Percentiles rank a stretch among this genome's conserved stretches.
phyloP scores from a whole-genome alignment of 1,284 basidiomycete genomes.

The Tilletia indica region DNA sequence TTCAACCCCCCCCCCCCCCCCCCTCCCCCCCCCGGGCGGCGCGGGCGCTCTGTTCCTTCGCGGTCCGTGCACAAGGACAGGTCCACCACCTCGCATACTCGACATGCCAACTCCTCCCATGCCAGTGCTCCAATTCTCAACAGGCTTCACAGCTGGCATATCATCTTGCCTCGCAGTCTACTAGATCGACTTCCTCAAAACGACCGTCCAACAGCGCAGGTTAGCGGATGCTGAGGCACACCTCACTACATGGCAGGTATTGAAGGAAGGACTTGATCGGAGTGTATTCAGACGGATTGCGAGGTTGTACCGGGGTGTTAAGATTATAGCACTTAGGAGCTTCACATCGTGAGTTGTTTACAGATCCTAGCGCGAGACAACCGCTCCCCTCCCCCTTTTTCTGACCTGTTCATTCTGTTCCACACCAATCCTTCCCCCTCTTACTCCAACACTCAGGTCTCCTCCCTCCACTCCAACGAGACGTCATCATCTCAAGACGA shows the following conservation, averaged over 20 bases:
- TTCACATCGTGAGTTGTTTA: constrained; percentile 48
- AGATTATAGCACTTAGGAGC: constrained; percentile 48
- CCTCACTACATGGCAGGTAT: constrained; percentile 67
- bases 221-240: constrained; percentile 72
- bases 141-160: constrained; percentile 50
- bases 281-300: constrained; percentile 33
- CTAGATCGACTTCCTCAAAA: constrained; percentile 72
- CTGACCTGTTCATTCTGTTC: too few species aligned
- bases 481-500: too few species aligned
- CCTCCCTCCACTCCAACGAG: too few species aligned
- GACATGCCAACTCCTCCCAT: constrained; percentile 34
- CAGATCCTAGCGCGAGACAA: too few species aligned
- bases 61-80: constrained; percentile 57
- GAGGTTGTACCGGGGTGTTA: constrained; percentile 50
- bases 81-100: constrained; percentile 28
- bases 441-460: constrained; percentile 56
- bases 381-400: too few species aligned
- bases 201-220: constrained; percentile 83
- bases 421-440: constrained; percentile 32
- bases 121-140: constrained; percentile 51
- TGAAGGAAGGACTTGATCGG: constrained; percentile 65
- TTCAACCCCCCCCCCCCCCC: constrained; percentile 98
- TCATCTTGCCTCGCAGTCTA: constrained; percentile 52
- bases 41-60: constrained; percentile 97
- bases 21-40: too few species aligned